A percentile compares a stretch with the other conserved stretches of the same genome.
phyloP scores from a whole-genome alignment of 345 rosid genomes.

The Brassica napus region Da-Ae NC_063439.1:20149501-20150000 shows the following conservation, averaged over 20 bases:
- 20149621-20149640: constrained; percentile 2
- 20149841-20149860: neutral
- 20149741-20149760: neutral
- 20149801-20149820: neutral
- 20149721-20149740: constrained; percentile 9
- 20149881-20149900: neutral
- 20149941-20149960: neutral
- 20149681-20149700: neutral
- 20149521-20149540: constrained; percentile 83
- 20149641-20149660: neutral
- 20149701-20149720: constrained; percentile 7
- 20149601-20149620: constrained; percentile 11
- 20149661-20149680: neutral
- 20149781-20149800: neutral
- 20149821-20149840: neutral
- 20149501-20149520: constrained; percentile 36
- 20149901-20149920: neutral
- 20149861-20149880: neutral
- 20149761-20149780: neutral
- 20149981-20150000: neutral
- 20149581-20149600: neutral
- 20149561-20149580: constrained; percentile 21
- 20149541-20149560: constrained; percentile 48
- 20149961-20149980: neutral
- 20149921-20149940: constrained; percentile 25